These are phyloP conservation scores for Cercospora sp. DNA, from an alignment of 2,329 filamentous ascomycete genomes.

Conservation along the genomic window DNA sequence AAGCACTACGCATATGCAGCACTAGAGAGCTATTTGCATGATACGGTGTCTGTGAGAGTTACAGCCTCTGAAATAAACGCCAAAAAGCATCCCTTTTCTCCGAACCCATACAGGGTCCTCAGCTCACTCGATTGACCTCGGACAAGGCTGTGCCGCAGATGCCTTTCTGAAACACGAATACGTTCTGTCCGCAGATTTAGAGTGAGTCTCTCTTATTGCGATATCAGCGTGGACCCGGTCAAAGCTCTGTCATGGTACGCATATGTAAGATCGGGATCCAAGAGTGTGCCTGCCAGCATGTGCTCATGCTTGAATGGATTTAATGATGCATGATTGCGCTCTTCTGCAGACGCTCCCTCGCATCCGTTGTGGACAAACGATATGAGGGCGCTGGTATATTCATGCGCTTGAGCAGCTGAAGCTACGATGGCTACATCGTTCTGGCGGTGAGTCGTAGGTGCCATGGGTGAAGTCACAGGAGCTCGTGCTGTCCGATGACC, in stretches of 20 bases:
- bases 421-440: neutral
- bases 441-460: neutral
- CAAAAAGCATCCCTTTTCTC: neutral
- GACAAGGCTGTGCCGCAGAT: neutral
- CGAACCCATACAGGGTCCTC: neutral
- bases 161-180: neutral
- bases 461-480: neutral
- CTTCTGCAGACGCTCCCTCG: neutral
- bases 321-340: neutral
- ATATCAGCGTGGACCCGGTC: neutral
- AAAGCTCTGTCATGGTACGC: neutral
- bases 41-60: neutral
- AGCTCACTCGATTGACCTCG: neutral
- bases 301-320: neutral
- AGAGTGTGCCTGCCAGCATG: neutral
- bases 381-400: neutral
- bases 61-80: neutral
- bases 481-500: neutral
- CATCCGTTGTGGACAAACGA: neutral
- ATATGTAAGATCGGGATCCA: neutral
- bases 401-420: neutral
- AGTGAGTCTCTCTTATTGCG: neutral
- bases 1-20: neutral
- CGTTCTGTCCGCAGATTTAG: neutral
- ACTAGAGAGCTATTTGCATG: neutral